phyloP scores from a whole-genome alignment of 495 filamentous ascomycete species.

The Ascodesmis nigricans region DNA sequence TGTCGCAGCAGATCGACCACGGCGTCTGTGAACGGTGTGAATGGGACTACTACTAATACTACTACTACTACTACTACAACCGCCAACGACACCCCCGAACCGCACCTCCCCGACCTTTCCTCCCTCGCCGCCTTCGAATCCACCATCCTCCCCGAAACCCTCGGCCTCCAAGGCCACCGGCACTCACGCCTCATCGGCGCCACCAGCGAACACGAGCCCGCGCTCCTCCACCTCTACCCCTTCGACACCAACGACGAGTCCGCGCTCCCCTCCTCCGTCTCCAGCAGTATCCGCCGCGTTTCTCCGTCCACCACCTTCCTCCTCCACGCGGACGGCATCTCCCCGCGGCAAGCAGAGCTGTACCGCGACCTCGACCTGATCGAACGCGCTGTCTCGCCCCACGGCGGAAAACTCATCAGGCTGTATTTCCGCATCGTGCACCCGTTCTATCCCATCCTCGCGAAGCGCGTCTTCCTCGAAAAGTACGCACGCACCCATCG shows the following conservation, averaged over 20 bases:
- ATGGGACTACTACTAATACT: too few relatives aligned
- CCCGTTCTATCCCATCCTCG: conserved; percentile 72
- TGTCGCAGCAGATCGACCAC: too few relatives aligned
- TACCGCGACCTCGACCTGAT: conserved; percentile 52
- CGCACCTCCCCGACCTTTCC: not conserved
- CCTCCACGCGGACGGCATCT: conserved; percentile 44
- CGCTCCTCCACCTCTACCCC: conserved; percentile 45
- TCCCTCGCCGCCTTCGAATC: conserved; percentile 24
- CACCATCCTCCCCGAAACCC: conserved; percentile 38
- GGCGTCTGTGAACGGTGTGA: too few relatives aligned
- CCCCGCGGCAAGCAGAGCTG: conserved; percentile 37
- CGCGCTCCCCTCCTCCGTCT: conserved; percentile 28
- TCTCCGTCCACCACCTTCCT: conserved; percentile 68
- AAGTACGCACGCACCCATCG: conserved; percentile 55
- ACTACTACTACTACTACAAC: conserved; percentile 30
- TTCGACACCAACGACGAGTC: conserved; percentile 55
- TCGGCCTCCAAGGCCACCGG: conserved; percentile 39
- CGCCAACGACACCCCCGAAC: conserved; percentile 24
- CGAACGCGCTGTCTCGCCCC: conserved; percentile 59
- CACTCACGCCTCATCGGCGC: conserved; percentile 44
- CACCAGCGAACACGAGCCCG: conserved; percentile 51
- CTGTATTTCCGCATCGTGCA: conserved; percentile 78
- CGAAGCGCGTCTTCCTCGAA: conserved; percentile 70
- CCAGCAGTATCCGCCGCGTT: conserved; percentile 54
- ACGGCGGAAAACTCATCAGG: conserved; percentile 60